Evolutionary conservation across 257 asterid genomes (phyloP).

Genomic region (Solanum microdontum): DNA sequence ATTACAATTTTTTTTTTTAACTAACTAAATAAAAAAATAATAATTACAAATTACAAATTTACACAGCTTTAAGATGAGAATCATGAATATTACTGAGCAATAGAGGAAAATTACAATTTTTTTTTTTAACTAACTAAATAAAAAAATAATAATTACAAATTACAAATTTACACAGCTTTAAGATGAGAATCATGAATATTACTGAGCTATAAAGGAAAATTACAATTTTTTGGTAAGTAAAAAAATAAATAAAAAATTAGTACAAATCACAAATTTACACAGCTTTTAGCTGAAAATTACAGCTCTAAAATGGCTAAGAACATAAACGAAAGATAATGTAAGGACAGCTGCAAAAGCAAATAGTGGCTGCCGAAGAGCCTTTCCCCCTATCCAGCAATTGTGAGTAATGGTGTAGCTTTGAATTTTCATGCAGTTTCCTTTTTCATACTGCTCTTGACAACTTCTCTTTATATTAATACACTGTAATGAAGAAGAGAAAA

Average conservation of each 20-base stretch:
- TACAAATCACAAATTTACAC: not conserved
- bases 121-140: not conserved
- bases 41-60: too few species aligned
- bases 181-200: not conserved
- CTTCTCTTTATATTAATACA: not conserved
- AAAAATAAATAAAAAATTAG: too few species aligned
- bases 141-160: not conserved
- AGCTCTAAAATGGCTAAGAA: not conserved
- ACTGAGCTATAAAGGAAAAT: not conserved
- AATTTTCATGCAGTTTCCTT: not conserved
- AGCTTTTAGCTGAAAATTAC: not conserved
- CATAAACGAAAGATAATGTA: not conserved
- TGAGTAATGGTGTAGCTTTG: not conserved
- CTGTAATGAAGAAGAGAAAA: not conserved
- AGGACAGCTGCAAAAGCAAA: not conserved
- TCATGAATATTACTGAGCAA: not conserved
- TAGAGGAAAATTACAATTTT: not conserved
- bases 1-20: too few species aligned
- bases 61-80: too few species aligned
- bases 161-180: not conserved
- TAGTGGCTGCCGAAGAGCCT: not conserved
- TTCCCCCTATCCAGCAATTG: not conserved
- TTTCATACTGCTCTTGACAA: not conserved
- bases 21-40: too few species aligned
- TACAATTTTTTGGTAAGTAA: not conserved